phyloP scores from a whole-genome alignment of 768 basidiomycete genomes.

The Boletus reticulatus region DNA sequence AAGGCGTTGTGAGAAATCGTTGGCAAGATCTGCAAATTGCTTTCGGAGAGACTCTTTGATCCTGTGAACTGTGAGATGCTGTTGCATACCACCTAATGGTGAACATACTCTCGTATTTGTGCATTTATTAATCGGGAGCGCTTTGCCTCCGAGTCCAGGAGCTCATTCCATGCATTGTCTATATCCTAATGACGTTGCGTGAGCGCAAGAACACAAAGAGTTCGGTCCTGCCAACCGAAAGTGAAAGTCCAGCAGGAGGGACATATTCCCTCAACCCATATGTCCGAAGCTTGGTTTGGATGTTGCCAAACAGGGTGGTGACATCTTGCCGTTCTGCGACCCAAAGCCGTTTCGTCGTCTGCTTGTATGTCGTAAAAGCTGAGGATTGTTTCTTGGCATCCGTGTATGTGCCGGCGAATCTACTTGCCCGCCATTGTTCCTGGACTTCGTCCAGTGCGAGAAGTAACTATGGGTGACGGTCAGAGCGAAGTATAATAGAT shows the following conservation, averaged over 20 bases:
- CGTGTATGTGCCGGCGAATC: slow-evolving; percentile 70
- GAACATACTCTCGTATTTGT: slow-evolving; percentile 77
- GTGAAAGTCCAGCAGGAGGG: slow-evolving; percentile 67
- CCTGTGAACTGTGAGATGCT: slow-evolving; percentile 37
- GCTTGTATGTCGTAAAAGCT: slow-evolving; percentile 78
- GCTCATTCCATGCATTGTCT: slow-evolving; percentile 70
- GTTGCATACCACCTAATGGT: not conserved
- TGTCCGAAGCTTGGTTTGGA: slow-evolving; percentile 91
- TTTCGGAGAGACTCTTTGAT: slow-evolving; percentile 81
- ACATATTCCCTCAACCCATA: slow-evolving; percentile 85
- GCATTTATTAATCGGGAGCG: slow-evolving; percentile 84
- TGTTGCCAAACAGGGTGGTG: slow-evolving; percentile 83
- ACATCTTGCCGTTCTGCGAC: slow-evolving; percentile 89
- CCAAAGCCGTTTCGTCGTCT: slow-evolving; percentile 82
- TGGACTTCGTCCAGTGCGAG: slow-evolving; percentile 65
- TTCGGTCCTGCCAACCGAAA: slow-evolving; percentile 41
- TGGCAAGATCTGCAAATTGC: slow-evolving; percentile 74
- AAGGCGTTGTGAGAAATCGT: slow-evolving; percentile 69
- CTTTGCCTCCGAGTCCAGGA: slow-evolving; percentile 72
- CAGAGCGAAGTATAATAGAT: slow-evolving; percentile 1
- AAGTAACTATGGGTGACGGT: slow-evolving; percentile 49
- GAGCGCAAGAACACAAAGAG: not conserved
- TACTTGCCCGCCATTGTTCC: slow-evolving; percentile 61
- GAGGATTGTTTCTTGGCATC: slow-evolving; percentile 78
- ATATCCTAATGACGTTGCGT: slow-evolving; percentile 49